Conservation (phyloP, 2,329 filamentous ascomycete species). For the Fusarium ramigenum region DNA sequence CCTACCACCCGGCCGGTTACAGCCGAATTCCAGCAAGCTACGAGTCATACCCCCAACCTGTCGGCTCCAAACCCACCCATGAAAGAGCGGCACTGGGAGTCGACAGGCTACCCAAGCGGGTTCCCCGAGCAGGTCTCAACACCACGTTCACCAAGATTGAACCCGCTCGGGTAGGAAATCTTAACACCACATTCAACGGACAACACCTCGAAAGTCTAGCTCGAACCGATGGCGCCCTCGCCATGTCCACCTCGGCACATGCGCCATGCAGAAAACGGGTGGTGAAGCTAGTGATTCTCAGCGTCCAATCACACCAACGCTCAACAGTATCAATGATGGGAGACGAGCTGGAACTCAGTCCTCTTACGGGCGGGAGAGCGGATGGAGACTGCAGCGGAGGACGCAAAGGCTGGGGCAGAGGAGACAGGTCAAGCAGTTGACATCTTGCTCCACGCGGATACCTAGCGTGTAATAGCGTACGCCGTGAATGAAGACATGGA, state of each 20-base stretch:
- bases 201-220: conserved; percentile 25
- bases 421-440: background rate
- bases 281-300: conserved; percentile 25
- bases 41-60: background rate
- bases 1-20: background rate
- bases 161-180: background rate
- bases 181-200: background rate
- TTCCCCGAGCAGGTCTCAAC: background rate
- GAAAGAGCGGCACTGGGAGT: background rate
- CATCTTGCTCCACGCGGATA: background rate
- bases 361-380: background rate
- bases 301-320: conserved; percentile 51
- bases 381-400: too few relatives aligned
- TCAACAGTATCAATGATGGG: conserved; percentile 58
- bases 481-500: background rate
- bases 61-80: background rate
- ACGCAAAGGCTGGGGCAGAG: background rate
- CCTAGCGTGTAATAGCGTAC: too few relatives aligned
- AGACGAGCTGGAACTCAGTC: background rate
- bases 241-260: conserved; percentile 43
- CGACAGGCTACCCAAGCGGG: background rate
- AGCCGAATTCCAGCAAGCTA: background rate
- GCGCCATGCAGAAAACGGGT: conserved; percentile 21
- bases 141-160: background rate
- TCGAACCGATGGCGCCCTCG: conserved; percentile 10